Conservation (phyloP, 495 filamentous ascomycete species). For the Hypoxylon perforatum region DNA sequence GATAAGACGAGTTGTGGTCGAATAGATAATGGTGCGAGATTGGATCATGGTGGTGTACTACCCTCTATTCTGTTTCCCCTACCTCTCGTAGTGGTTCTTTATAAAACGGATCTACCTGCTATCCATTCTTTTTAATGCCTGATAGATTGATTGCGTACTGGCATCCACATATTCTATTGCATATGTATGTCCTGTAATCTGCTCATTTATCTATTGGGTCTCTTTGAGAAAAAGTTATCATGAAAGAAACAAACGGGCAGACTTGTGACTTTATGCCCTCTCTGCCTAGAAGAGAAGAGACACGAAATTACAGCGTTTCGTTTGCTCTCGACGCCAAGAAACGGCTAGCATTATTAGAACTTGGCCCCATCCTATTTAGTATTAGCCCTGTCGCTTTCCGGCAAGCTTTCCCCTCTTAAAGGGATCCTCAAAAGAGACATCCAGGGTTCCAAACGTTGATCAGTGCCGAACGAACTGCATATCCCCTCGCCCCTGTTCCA, state of each 20-base stretch:
- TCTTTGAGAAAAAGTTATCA: constrained; percentile 1
- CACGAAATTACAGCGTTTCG: constrained; percentile 33
- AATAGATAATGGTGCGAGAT: constrained; percentile 41
- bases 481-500: constrained; percentile 27
- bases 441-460: constrained; percentile 30
- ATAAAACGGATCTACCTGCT: constrained; percentile 24
- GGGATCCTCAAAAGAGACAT: constrained; percentile 6
- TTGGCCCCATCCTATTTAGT: constrained; percentile 25
- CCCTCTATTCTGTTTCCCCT: neutral
- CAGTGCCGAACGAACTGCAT: constrained; percentile 37
- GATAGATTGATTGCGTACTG: neutral
- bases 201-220: neutral
- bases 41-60: constrained; percentile 32
- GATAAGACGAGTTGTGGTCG: constrained; percentile 47
- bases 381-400: constrained; percentile 15
- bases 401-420: constrained; percentile 27
- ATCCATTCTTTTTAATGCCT: neutral
- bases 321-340: constrained; percentile 30
- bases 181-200: neutral
- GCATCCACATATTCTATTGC: constrained; percentile 3
- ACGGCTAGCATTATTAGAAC: constrained; percentile 14
- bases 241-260: neutral
- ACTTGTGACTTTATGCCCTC: too few relatives aligned
- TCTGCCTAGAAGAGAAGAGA: neutral
- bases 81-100: constrained; percentile 13